These are phyloP conservation scores for Suhomyces prunicola DNA, from an alignment of 805 yeast species.

Conservation along the genomic window DNA sequence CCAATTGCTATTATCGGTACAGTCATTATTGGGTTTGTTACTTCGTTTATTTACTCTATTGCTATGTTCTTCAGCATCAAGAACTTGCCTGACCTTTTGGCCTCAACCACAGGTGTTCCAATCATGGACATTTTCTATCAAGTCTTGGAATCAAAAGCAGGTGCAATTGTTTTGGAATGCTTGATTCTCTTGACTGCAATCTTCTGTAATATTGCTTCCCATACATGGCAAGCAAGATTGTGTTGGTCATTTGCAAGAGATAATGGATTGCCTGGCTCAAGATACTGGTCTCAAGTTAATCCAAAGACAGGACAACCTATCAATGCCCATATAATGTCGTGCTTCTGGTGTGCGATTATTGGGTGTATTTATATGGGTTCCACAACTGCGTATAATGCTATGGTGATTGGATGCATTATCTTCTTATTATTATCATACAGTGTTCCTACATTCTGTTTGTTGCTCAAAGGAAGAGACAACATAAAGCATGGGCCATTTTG, in stretches of 20 bases:
- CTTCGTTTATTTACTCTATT: slow-evolving; percentile 51
- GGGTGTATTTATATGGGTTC: slow-evolving; percentile 67
- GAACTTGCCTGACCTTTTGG: slow-evolving; percentile 47
- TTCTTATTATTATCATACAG: slow-evolving; percentile 57
- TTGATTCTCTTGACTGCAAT: slow-evolving; percentile 52
- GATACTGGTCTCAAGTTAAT: slow-evolving; percentile 48
- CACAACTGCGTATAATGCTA: slow-evolving; percentile 62
- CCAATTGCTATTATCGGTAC: slow-evolving; percentile 63
- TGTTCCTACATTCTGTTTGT: slow-evolving; percentile 50
- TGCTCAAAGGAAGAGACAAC: slow-evolving; percentile 47
- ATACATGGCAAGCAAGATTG: slow-evolving; percentile 67
- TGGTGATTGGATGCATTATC: slow-evolving; percentile 59
- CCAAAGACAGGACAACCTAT: slow-evolving; percentile 51
- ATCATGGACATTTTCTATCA: slow-evolving; percentile 62
- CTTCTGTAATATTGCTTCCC: slow-evolving; percentile 58
- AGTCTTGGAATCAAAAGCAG: slow-evolving; percentile 49
- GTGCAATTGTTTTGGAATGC: slow-evolving; percentile 51
- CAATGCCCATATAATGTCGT: slow-evolving; percentile 55
- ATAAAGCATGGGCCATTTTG: slow-evolving; percentile 66
- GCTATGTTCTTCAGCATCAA: slow-evolving; percentile 59
- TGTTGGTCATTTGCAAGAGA: slow-evolving; percentile 71
- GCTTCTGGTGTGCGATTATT: slow-evolving; percentile 49
- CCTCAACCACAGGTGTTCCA: slow-evolving; percentile 58
- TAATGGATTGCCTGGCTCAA: slow-evolving; percentile 56
- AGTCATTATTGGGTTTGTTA: slow-evolving; percentile 62